Evolutionary conservation across 164 flowering plant species (phyloP).

Genomic region (Cinnamomum chago): DNA sequence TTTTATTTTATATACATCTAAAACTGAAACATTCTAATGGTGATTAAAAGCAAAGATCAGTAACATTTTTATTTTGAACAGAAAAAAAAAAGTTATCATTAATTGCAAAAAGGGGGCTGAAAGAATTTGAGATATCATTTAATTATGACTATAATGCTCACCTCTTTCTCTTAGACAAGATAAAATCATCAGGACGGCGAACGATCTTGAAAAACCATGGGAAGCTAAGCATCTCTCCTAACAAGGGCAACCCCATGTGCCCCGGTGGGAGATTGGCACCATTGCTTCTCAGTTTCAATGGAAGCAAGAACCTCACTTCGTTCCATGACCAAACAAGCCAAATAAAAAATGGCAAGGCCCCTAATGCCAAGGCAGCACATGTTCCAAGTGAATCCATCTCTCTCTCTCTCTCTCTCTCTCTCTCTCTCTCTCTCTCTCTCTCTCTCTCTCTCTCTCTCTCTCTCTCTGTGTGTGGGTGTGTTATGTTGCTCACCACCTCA

Average conservation of each 20-base stretch:
- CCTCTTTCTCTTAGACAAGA: slow-evolving; percentile 34
- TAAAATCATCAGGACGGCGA: slow-evolving; percentile 47
- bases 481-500: too few species aligned
- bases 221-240: slow-evolving; percentile 45
- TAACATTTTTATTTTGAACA: too few species aligned
- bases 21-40: too few species aligned
- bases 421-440: background rate
- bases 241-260: slow-evolving; percentile 39
- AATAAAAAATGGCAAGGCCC: slow-evolving; percentile 7
- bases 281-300: background rate
- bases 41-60: too few species aligned
- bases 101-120: too few species aligned
- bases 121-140: too few species aligned
- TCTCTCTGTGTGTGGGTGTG: background rate
- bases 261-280: slow-evolving; percentile 38
- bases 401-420: background rate
- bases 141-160: background rate
- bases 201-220: slow-evolving; percentile 54
- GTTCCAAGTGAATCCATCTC: background rate
- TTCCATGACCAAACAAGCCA: slow-evolving; percentile 26
- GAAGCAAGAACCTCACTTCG: slow-evolving; percentile 16
- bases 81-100: too few species aligned
- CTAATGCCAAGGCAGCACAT: slow-evolving; percentile 9
- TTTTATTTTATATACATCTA: too few species aligned
- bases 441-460: background rate